Evolutionary conservation across 768 basidiomycete species (phyloP).

Genomic region (Crassisporium funariophilum): DNA sequence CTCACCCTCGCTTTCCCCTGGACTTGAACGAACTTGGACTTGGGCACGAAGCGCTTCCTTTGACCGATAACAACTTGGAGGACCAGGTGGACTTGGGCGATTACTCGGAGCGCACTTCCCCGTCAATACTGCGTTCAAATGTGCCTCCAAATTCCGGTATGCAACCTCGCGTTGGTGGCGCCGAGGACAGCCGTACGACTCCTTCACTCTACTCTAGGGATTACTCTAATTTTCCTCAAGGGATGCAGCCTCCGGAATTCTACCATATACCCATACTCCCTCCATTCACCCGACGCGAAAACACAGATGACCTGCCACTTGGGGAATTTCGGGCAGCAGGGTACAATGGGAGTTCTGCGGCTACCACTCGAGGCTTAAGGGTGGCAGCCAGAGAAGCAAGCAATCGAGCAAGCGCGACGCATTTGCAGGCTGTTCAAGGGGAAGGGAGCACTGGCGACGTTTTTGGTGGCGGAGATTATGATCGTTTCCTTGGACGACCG

Average conservation of each 20-base stretch:
- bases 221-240: no score
- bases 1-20: conserved; percentile 11
- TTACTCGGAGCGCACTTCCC: not conserved
- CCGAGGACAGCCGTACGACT: no score
- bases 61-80: conserved; percentile 20
- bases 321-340: conserved; percentile 5
- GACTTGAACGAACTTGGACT: conserved; percentile 37
- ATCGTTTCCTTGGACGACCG: conserved; percentile 7
- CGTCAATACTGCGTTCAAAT: not conserved
- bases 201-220: no score
- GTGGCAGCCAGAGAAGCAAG: conserved; percentile 25
- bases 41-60: conserved; percentile 39
- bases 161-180: no score
- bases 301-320: conserved; percentile 3
- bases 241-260: no score
- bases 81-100: not conserved
- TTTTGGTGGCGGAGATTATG: conserved; percentile 10
- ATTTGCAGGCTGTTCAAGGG: no score
- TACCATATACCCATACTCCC: conserved; percentile 16
- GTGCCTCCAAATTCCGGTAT: no score
- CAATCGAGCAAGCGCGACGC: conserved; percentile 1
- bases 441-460: not conserved
- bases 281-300: conserved; percentile 15
- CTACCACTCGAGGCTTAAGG: conserved; percentile 25
- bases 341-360: conserved; percentile 13